These are phyloP conservation scores for Irpex sp. DNA, from an alignment of 1,284 basidiomycete species.

Conservation along the genomic window DNA sequence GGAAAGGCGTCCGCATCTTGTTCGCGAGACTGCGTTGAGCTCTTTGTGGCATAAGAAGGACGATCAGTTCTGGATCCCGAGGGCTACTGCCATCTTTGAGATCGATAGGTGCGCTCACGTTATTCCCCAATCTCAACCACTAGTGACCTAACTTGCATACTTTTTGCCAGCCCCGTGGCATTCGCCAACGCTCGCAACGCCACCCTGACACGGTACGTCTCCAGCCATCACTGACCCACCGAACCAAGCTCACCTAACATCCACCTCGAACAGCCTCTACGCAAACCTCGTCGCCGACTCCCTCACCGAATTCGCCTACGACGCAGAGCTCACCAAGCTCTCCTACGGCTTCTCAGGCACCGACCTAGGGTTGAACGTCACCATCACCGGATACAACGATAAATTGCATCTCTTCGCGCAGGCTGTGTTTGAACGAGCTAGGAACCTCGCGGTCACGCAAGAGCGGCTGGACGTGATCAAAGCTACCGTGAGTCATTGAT, in stretches of 20 bases:
- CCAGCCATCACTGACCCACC: neutral
- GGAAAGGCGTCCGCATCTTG: slow-evolving; percentile 68
- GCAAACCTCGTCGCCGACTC: slow-evolving; percentile 87
- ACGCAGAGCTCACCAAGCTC: slow-evolving; percentile 90
- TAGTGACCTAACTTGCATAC: neutral
- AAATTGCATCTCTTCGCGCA: slow-evolving; percentile 81
- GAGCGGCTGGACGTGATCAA: slow-evolving; percentile 82
- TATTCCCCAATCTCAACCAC: neutral
- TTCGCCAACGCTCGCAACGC: slow-evolving; percentile 13
- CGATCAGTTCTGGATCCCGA: slow-evolving; percentile 92
- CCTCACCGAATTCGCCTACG: slow-evolving; percentile 89
- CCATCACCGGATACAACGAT: slow-evolving; percentile 90
- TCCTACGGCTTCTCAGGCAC: slow-evolving; percentile 72
- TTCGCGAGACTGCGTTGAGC: slow-evolving; percentile 69
- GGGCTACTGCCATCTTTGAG: slow-evolving; percentile 72
- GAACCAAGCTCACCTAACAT: neutral
- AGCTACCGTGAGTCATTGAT: slow-evolving; percentile 61
- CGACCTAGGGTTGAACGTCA: slow-evolving; percentile 68
- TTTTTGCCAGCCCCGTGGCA: slow-evolving; percentile 13
- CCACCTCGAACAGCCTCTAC: slow-evolving; percentile 54
- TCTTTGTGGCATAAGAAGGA: slow-evolving; percentile 95
- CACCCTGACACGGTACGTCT: slow-evolving; percentile 15
- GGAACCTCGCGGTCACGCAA: slow-evolving; percentile 63
- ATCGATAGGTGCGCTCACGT: slow-evolving; percentile 54
- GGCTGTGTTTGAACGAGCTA: slow-evolving; percentile 75